Conservation (phyloP, 2,329 filamentous ascomycete genomes). For the Orbilia blumenaviensis region DNA sequence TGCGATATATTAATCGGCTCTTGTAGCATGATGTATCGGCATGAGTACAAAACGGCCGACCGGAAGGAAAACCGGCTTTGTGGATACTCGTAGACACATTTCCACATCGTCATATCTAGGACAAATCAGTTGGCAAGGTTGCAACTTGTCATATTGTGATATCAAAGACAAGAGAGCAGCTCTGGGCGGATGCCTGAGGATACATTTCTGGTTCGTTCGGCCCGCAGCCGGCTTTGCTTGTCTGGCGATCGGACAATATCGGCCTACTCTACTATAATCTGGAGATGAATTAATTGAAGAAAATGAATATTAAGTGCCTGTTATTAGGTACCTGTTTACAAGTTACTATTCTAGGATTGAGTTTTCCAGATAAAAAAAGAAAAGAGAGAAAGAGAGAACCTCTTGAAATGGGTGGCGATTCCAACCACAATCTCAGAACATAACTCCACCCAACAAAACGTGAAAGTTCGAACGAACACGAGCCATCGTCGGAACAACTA, state of each 20-base stretch:
- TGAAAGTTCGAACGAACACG: background rate
- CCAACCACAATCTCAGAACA: background rate
- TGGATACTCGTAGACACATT: background rate
- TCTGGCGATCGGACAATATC: background rate
- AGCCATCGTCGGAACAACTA: background rate
- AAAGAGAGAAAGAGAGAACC: background rate
- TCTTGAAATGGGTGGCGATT: constrained; percentile 20
- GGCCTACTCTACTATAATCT: background rate
- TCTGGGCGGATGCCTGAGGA: background rate
- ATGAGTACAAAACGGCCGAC: constrained; percentile 2
- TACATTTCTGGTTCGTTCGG: background rate
- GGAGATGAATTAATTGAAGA: constrained; percentile 1
- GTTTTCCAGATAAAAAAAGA: background rate
- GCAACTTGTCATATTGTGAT: background rate
- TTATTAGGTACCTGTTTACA: constrained; percentile 23
- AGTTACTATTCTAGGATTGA: constrained; percentile 6
- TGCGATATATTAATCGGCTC: background rate
- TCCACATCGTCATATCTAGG: background rate
- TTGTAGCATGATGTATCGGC: background rate
- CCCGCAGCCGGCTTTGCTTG: background rate
- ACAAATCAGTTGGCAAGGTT: background rate
- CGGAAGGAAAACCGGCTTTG: background rate
- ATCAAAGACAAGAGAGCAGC: background rate
- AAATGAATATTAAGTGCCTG: background rate
- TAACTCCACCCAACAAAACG: constrained; percentile 21